Evolutionary conservation across 1,284 basidiomycete genomes (phyloP).

Genomic region (Irpex sp.): DNA sequence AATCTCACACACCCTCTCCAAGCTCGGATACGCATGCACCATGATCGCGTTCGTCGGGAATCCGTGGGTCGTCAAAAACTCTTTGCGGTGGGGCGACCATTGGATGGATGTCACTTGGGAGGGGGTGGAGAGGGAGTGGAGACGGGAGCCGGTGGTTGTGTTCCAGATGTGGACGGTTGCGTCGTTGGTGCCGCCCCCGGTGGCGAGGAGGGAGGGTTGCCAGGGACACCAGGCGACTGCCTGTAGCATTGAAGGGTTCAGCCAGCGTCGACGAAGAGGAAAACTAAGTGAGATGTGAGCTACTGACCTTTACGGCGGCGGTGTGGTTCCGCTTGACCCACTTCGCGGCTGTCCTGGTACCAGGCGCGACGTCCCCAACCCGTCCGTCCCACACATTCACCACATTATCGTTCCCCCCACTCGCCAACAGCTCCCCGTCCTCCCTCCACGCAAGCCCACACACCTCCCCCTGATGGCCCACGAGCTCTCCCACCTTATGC

Average conservation of each 20-base stretch:
- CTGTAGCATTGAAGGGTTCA: constrained; percentile 32
- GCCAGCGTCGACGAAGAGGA: neutral
- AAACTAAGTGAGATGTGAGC: neutral
- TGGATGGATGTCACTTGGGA: constrained; percentile 92
- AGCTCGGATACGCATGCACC: constrained; percentile 45
- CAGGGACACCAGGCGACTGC: constrained; percentile 98
- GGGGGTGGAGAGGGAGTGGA: constrained; percentile 80
- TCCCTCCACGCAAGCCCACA: constrained; percentile 81
- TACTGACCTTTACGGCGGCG: constrained; percentile 83
- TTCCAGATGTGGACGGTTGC: constrained; percentile 95
- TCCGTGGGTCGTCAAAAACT: constrained; percentile 91
- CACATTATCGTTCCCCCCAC: constrained; percentile 94
- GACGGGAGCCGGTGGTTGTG: constrained; percentile 82
- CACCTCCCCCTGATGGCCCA: constrained; percentile 89
- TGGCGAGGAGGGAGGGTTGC: constrained; percentile 89
- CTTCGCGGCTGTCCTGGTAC: constrained; percentile 66
- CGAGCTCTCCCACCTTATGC: constrained; percentile 87
- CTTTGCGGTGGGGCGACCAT: constrained; percentile 88
- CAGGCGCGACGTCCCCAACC: constrained; percentile 60
- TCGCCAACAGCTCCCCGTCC: constrained; percentile 87
- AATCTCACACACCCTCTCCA: constrained; percentile 83
- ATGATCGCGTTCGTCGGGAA: constrained; percentile 64
- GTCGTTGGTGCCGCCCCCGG: constrained; percentile 94
- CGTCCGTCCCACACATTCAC: constrained; percentile 95
- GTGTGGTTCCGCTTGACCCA: constrained; percentile 95